Conservation (phyloP, 805 yeast species). For the Candida endomychidarum region DNA sequence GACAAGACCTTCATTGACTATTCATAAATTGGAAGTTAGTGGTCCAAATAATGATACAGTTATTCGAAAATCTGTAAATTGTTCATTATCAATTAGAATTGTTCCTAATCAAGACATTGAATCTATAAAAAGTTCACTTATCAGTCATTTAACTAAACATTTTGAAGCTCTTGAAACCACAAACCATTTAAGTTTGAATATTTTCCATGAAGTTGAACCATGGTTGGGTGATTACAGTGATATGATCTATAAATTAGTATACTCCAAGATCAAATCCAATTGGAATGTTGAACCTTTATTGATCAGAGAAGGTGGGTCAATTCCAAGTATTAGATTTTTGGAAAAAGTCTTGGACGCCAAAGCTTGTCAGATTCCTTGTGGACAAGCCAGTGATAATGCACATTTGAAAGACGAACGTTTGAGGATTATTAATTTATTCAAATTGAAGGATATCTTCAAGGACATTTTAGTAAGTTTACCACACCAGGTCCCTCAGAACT, state of each 20-base stretch:
- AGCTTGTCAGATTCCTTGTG: conserved; percentile 96
- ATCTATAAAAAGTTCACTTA: conserved; percentile 52
- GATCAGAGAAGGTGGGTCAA: conserved; percentile 95
- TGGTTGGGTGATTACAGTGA: conserved; percentile 91
- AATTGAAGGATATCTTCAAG: conserved; percentile 62
- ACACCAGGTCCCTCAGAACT: no score
- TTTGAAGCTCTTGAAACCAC: conserved; percentile 56
- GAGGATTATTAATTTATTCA: conserved; percentile 73
- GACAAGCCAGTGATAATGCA: conserved; percentile 92
- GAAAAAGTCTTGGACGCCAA: conserved; percentile 82
- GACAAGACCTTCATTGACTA: conserved; percentile 86
- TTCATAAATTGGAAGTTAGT: conserved; percentile 80
- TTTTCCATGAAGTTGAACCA: conserved; percentile 88
- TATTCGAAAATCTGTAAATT: conserved; percentile 78
- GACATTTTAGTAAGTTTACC: conserved; percentile 34
- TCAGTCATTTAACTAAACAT: conserved; percentile 40
- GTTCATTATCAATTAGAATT: conserved; percentile 77
- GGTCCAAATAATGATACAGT: conserved; percentile 91
- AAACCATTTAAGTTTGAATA: conserved; percentile 59
- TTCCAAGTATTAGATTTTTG: conserved; percentile 82
- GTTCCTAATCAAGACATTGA: conserved; percentile 84
- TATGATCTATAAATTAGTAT: conserved; percentile 66
- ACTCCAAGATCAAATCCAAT: conserved; percentile 57
- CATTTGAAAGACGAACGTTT: conserved; percentile 87
- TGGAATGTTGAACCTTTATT: conserved; percentile 83